phyloP scores from a whole-genome alignment of 2,329 filamentous ascomycete genomes.

The Neodidymelliopsis sp. region DNA sequence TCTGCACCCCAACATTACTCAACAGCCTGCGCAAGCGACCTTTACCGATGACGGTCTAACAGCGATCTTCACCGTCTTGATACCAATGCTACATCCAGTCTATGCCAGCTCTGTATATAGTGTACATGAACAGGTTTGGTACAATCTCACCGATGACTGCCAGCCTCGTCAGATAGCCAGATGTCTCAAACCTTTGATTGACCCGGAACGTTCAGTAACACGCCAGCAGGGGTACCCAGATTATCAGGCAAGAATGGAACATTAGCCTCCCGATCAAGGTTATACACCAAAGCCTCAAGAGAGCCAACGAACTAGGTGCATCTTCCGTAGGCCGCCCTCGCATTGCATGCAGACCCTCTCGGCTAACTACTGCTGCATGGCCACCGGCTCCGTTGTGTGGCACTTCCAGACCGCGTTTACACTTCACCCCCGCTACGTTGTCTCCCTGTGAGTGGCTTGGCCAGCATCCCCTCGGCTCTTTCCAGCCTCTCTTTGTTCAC shows the following conservation, averaged over 20 bases:
- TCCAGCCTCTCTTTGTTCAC: too few relatives aligned
- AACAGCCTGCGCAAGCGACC: background rate
- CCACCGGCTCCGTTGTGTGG: too few relatives aligned
- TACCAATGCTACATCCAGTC: background rate
- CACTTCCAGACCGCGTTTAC: too few relatives aligned
- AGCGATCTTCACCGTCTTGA: background rate
- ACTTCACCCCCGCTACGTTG: too few relatives aligned
- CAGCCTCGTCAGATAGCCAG: background rate
- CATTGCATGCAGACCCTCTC: too few relatives aligned
- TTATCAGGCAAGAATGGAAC: background rate
- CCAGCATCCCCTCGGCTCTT: too few relatives aligned
- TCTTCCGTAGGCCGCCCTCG: too few relatives aligned
- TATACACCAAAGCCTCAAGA: conserved; percentile 1
- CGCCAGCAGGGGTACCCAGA: background rate
- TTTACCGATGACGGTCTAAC: background rate
- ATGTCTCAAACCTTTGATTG: background rate
- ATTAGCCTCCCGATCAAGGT: background rate
- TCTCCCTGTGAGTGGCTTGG: too few relatives aligned
- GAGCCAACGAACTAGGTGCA: background rate
- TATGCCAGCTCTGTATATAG: background rate
- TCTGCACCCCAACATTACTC: background rate
- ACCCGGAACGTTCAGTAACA: background rate
- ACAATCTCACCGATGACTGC: background rate
- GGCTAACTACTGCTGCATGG: too few relatives aligned
- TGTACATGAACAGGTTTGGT: background rate